Percentiles rank a stretch among this genome's conserved stretches.
Evolutionary conservation across 2,329 filamentous ascomycete genomes (phyloP).

Genomic region (Alternaria longipes): DNA sequence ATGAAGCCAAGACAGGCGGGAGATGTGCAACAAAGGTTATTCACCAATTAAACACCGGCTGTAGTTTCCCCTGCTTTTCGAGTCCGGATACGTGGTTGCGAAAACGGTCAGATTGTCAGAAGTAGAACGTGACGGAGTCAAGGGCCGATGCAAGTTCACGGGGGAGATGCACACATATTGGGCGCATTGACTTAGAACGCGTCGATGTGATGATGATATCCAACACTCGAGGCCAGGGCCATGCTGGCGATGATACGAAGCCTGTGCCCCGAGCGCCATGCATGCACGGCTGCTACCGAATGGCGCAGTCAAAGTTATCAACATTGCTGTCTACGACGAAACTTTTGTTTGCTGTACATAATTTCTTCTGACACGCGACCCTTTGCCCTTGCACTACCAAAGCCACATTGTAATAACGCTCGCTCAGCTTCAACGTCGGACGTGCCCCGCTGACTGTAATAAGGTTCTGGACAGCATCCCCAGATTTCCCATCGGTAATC

Average conservation of each 20-base stretch:
- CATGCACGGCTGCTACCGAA: conserved; percentile 27
- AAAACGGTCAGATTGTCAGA: conserved; percentile 6
- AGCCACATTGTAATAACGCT: conserved; percentile 1
- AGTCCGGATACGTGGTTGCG: conserved; percentile 1
- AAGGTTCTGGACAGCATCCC: conserved; percentile 17
- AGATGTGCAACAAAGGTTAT: conserved; percentile 9
- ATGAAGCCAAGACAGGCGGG: conserved; percentile 13
- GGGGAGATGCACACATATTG: conserved; percentile 1
- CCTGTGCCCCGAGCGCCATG: conserved; percentile 23
- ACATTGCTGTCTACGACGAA: conserved; percentile 8
- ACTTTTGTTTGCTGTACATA: conserved; percentile 15
- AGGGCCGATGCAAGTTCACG: conserved; percentile 7
- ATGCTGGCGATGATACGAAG: conserved; percentile 20
- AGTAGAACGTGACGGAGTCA: not conserved
- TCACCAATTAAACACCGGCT: conserved; percentile 8
- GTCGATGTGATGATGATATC: conserved; percentile 10
- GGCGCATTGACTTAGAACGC: conserved; percentile 7
- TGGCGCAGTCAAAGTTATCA: conserved; percentile 10
- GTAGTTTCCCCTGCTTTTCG: conserved; percentile 9
- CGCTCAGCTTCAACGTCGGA: conserved; percentile 5
- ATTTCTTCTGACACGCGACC: conserved; percentile 6
- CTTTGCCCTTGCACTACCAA: conserved; percentile 1
- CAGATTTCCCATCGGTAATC: conserved; percentile 18
- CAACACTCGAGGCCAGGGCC: conserved; percentile 13
- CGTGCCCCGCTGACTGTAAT: conserved; percentile 21